Conservation (phyloP, 306 rosid species). For the Acacia melanoxylon region DNA sequence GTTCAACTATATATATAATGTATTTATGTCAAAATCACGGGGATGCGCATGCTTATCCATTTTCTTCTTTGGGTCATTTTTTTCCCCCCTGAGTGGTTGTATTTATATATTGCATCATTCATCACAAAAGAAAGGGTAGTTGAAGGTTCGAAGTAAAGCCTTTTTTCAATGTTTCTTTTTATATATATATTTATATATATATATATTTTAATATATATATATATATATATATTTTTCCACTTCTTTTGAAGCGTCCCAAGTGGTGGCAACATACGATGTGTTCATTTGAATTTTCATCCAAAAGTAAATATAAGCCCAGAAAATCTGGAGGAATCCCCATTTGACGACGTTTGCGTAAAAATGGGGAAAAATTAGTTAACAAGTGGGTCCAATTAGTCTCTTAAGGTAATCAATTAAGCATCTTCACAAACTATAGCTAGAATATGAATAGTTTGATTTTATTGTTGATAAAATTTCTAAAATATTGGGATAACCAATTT, state of each 20-base stretch:
- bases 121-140: constrained; percentile 27
- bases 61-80: constrained; percentile 17
- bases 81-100: background rate
- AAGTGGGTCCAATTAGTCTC: no score
- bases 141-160: background rate
- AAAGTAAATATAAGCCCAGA: constrained; percentile 31
- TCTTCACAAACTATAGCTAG: no score
- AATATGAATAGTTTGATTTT: no score
- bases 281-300: constrained; percentile 35
- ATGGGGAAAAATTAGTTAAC: no score
- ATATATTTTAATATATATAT: no score
- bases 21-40: constrained; percentile 36
- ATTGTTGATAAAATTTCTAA: no score
- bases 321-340: constrained; percentile 31
- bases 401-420: no score
- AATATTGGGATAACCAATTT: no score
- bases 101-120: constrained; percentile 20
- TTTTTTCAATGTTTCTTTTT: background rate
- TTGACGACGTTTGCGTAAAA: background rate
- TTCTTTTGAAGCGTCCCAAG: constrained; percentile 31
- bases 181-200: no score
- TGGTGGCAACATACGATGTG: constrained; percentile 27
- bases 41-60: constrained; percentile 43
- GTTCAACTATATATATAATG: constrained; percentile 22
- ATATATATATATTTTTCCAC: background rate